A percentile compares a stretch with the other conserved stretches of the same genome.
Conservation (phyloP, 805 yeast genomes). For the Monosporozyma yasuniensis region DNA sequence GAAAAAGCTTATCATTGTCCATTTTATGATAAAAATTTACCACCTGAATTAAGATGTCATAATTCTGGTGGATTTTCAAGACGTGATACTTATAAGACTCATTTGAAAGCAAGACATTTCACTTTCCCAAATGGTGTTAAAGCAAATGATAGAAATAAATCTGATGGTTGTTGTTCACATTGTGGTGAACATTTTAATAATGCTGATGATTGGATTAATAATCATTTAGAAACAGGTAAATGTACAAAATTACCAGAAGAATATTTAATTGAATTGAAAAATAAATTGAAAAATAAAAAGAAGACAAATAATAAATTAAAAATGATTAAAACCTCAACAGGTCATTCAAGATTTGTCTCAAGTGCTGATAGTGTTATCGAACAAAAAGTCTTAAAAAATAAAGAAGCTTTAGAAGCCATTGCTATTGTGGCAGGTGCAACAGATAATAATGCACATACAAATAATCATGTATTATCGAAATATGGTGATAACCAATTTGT, state of each 20-base stretch:
- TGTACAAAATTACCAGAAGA: constrained; percentile 45
- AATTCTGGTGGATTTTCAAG: constrained; percentile 75
- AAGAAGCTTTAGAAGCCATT: constrained; percentile 30
- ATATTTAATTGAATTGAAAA: constrained; percentile 16
- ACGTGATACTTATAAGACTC: constrained; percentile 88
- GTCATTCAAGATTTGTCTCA: constrained; percentile 30
- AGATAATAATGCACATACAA: background rate
- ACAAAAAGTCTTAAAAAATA: constrained; percentile 26
- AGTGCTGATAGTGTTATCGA: constrained; percentile 29
- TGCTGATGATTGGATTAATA: constrained; percentile 67
- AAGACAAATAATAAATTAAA: constrained; percentile 22
- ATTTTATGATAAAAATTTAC: constrained; percentile 24
- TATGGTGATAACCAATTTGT: constrained; percentile 23
- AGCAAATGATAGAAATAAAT: constrained; percentile 54
- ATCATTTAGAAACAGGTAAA: constrained; percentile 69
- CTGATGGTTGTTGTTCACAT: constrained; percentile 70
- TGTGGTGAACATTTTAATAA: constrained; percentile 62
- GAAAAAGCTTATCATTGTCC: constrained; percentile 67
- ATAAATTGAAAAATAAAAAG: constrained; percentile 19
- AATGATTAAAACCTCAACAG: constrained; percentile 23
- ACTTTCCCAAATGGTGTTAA: constrained; percentile 78
- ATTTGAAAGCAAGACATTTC: constrained; percentile 80
- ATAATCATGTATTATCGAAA: constrained; percentile 19
- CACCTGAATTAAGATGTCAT: constrained; percentile 28
- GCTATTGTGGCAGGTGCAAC: constrained; percentile 25